phyloP scores from a whole-genome alignment of 2,329 filamentous ascomycete genomes.

The Acephala macrosclerotiorum region DNA sequence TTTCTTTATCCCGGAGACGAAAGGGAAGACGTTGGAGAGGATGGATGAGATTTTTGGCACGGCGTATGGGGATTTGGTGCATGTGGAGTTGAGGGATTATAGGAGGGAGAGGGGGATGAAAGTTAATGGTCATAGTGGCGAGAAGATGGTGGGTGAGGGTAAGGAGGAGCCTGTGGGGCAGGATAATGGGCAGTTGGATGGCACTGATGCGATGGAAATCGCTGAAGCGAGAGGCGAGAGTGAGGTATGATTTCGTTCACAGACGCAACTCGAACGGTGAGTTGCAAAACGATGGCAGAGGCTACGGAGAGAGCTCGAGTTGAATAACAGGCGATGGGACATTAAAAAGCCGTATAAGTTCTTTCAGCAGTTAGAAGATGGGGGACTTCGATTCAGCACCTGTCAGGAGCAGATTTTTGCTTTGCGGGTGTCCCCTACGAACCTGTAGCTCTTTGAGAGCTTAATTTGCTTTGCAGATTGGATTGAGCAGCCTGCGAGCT shows the following conservation, averaged over 20 bases:
- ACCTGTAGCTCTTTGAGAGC: no score
- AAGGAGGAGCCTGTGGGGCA: background rate
- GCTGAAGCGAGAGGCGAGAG: background rate
- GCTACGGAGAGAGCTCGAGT: no score
- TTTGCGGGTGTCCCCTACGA: no score
- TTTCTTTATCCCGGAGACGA: slow-evolving; percentile 78
- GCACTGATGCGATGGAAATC: background rate
- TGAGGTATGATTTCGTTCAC: background rate
- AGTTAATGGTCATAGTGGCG: background rate
- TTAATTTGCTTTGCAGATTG: no score
- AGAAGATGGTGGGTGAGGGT: background rate
- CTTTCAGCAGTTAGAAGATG: no score
- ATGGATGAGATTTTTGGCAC: slow-evolving; percentile 59
- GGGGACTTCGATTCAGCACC: no score
- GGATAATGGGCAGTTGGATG: background rate
- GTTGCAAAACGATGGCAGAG: background rate
- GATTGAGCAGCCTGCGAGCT: no score
- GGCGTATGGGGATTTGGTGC: slow-evolving; percentile 28
- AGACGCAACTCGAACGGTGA: background rate
- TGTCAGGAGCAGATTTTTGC: no score
- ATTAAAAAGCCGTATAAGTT: no score
- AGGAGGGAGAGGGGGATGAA: slow-evolving; percentile 14
- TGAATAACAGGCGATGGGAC: no score
- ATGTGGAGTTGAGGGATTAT: slow-evolving; percentile 13
- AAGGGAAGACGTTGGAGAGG: slow-evolving; percentile 77